Conservation (phyloP, 2,329 filamentous ascomycete genomes). For the Phoma herbarum region DNA sequence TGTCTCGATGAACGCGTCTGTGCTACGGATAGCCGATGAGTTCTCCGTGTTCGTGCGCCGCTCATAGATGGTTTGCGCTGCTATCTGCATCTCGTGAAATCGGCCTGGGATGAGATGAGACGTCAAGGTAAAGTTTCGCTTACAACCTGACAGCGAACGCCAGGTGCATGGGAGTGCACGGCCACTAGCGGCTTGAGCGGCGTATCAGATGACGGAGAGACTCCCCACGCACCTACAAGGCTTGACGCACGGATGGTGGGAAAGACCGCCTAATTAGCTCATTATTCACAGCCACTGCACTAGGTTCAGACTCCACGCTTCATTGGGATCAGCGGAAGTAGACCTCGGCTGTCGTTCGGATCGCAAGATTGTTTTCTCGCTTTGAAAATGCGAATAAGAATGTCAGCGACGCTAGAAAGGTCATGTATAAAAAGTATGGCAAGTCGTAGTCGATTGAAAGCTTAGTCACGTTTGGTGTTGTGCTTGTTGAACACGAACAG, state of each 20-base stretch:
- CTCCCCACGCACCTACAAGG: not conserved
- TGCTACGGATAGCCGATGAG: not conserved
- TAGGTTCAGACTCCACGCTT: too few species aligned
- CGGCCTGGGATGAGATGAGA: not conserved
- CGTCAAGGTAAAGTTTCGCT: not conserved
- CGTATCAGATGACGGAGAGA: not conserved
- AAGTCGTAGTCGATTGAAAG: too few species aligned
- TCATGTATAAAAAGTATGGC: too few species aligned
- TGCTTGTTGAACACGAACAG: too few species aligned
- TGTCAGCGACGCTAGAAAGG: too few species aligned
- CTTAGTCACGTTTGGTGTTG: too few species aligned
- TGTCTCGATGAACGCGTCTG: not conserved
- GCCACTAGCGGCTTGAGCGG: not conserved
- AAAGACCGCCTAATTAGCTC: too few species aligned
- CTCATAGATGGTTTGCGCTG: not conserved
- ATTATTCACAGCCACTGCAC: too few species aligned
- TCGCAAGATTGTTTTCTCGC: too few species aligned
- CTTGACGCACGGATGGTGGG: not conserved
- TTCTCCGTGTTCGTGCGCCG: not conserved
- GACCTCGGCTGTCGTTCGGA: too few species aligned
- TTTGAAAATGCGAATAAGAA: too few species aligned
- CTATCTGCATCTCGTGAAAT: not conserved
- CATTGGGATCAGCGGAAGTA: too few species aligned
- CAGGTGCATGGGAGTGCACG: not conserved
- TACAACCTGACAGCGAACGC: not conserved